Percentiles rank a stretch among this genome's conserved stretches.
Evolutionary conservation across 2,329 filamentous ascomycete species (phyloP).

Genomic region (Microcera coccophila): DNA sequence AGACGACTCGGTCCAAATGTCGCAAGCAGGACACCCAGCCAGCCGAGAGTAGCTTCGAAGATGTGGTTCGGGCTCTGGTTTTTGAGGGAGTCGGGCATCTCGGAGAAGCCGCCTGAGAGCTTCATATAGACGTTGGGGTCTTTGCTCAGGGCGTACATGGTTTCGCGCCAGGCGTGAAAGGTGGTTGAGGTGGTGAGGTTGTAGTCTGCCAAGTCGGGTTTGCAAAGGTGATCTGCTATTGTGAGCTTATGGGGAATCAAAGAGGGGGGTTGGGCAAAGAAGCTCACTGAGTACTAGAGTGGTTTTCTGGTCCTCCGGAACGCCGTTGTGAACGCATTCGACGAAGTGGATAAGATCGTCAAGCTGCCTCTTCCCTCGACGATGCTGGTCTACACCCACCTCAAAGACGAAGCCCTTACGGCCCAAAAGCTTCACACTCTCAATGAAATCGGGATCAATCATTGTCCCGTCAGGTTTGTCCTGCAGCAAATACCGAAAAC

Average conservation of each 20-base stretch:
- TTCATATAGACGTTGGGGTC: conserved; percentile 76
- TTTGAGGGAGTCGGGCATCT: conserved; percentile 61
- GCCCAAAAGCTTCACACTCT: conserved; percentile 62
- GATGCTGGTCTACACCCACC: conserved; percentile 75
- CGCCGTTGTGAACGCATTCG: conserved; percentile 59
- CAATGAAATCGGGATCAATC: conserved; percentile 60
- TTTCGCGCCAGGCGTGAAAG: conserved; percentile 65
- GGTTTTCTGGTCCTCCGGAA: conserved; percentile 56
- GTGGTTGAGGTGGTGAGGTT: conserved; percentile 52
- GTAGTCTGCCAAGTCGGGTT: conserved; percentile 69
- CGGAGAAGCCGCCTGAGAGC: conserved; percentile 80
- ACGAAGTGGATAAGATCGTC: conserved; percentile 70
- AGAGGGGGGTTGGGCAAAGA: neutral
- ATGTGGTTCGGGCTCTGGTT: conserved; percentile 51
- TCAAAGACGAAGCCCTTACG: conserved; percentile 69
- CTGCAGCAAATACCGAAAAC: conserved; percentile 81
- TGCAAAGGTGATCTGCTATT: conserved; percentile 76
- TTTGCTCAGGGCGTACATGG: conserved; percentile 64
- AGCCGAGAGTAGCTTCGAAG: conserved; percentile 62
- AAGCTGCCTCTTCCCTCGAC: conserved; percentile 70
- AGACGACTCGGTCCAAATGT: conserved; percentile 68
- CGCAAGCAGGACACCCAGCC: conserved; percentile 67
- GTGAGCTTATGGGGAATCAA: neutral
- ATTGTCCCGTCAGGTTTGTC: conserved; percentile 66
- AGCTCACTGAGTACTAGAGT: conserved; percentile 68